phyloP scores from a whole-genome alignment of 2,329 filamentous ascomycete genomes.

The Tolypocladium cylindrosporum region DNA sequence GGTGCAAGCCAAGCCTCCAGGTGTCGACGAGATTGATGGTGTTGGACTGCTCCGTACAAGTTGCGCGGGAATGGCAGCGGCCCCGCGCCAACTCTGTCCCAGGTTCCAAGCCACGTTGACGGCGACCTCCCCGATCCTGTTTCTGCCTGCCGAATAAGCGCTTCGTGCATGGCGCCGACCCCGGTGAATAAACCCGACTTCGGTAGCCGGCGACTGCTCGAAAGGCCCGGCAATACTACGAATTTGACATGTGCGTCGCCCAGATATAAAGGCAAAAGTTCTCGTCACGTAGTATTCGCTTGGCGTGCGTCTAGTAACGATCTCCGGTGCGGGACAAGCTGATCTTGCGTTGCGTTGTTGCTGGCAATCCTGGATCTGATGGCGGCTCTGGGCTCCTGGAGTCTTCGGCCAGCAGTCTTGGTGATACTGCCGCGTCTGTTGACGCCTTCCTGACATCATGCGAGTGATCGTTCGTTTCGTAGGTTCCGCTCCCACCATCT shows the following conservation, averaged over 20 bases:
- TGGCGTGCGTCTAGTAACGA: not conserved
- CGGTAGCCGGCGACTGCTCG: not conserved
- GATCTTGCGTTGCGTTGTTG: not conserved
- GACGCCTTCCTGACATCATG: not conserved
- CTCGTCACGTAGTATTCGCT: not conserved
- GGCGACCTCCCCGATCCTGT: not conserved
- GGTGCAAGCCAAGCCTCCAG: not conserved
- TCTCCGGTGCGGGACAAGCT: not conserved
- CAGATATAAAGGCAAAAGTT: not conserved
- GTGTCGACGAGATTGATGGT: not conserved
- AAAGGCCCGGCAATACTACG: not conserved
- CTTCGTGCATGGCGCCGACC: not conserved
- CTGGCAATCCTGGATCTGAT: not conserved
- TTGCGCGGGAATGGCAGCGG: not conserved
- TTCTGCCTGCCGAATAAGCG: constrained; percentile 1
- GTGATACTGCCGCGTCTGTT: not conserved
- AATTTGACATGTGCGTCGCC: not conserved
- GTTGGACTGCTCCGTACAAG: not conserved
- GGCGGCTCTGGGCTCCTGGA: not conserved
- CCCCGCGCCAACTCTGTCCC: not conserved
- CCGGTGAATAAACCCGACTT: not conserved
- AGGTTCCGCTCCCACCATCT: not conserved
- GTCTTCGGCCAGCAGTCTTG: not conserved
- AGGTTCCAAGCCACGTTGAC: not conserved
- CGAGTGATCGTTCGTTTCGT: not conserved